These are phyloP conservation scores for Tolypocladium ovalisporum DNA, from an alignment of 2,329 filamentous ascomycete species.

Conservation along the genomic window DNA sequence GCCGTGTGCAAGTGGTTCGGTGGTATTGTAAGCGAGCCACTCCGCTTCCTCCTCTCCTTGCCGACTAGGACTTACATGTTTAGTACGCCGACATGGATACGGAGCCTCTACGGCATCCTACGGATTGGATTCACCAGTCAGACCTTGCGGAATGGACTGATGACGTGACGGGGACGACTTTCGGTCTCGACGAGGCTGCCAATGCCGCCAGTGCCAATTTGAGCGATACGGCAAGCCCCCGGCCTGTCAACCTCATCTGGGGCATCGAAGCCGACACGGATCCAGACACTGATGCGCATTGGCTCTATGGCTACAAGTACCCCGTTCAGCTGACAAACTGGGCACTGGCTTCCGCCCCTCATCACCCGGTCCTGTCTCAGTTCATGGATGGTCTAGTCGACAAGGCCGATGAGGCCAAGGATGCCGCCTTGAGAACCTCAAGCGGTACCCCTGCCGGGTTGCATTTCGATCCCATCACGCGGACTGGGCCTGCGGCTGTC, in stretches of 20 bases:
- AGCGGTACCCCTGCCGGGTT: not conserved
- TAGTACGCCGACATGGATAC: not conserved
- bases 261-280: not conserved
- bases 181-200: not conserved
- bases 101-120: not conserved
- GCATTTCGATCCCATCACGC: not conserved
- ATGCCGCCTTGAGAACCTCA: not conserved
- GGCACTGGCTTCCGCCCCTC: not conserved
- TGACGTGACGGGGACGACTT: not conserved
- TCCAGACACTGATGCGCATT: not conserved
- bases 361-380: not conserved
- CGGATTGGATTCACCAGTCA: not conserved
- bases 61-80: not conserved
- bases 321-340: not conserved
- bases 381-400: not conserved
- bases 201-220: not conserved
- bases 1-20: not conserved
- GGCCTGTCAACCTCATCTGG: not conserved
- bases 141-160: not conserved
- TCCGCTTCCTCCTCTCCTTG: not conserved
- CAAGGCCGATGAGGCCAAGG: not conserved
- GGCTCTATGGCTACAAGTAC: not conserved
- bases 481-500: not conserved
- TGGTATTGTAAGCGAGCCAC: not conserved
- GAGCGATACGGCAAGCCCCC: not conserved